Conservation (phyloP, 768 basidiomycete species). For the Pulveroboletus sp. region DNA sequence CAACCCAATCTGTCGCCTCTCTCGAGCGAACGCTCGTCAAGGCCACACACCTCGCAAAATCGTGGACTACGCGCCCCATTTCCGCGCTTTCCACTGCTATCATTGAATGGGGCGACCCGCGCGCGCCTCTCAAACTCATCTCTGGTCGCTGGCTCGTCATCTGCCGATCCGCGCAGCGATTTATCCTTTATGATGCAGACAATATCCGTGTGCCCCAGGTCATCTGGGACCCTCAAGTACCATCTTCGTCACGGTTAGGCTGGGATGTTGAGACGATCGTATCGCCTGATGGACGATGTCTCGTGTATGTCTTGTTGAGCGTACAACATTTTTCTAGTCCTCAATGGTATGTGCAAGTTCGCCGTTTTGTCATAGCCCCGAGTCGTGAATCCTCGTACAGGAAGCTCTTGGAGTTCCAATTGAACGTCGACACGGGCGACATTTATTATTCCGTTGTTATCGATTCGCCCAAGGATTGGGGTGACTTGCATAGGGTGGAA, state of each 20-base stretch:
- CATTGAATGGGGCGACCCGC: neutral
- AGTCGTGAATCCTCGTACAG: neutral
- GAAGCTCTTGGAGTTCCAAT: neutral
- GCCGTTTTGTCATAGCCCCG: too few relatives aligned
- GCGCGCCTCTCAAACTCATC: neutral
- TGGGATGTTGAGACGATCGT: neutral
- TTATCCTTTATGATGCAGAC: conserved; percentile 2
- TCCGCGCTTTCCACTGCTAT: neutral
- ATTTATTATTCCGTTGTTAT: neutral
- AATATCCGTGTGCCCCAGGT: neutral
- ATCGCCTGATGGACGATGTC: neutral
- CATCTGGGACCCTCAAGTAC: neutral
- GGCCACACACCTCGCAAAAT: neutral
- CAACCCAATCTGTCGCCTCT: neutral
- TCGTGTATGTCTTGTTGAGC: neutral
- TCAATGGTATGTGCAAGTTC: neutral
- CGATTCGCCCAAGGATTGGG: neutral
- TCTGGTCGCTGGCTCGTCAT: conserved; percentile 1
- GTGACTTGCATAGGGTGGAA: accelerated
- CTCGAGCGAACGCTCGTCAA: conserved; percentile 2
- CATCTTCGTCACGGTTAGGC: neutral
- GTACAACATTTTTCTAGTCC: neutral
- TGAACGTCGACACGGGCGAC: neutral
- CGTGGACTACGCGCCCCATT: conserved; percentile 5
- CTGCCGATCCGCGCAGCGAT: neutral